Evolutionary conservation across 2,329 filamentous ascomycete species (phyloP).

Genomic region (Anthostomella pinea): DNA sequence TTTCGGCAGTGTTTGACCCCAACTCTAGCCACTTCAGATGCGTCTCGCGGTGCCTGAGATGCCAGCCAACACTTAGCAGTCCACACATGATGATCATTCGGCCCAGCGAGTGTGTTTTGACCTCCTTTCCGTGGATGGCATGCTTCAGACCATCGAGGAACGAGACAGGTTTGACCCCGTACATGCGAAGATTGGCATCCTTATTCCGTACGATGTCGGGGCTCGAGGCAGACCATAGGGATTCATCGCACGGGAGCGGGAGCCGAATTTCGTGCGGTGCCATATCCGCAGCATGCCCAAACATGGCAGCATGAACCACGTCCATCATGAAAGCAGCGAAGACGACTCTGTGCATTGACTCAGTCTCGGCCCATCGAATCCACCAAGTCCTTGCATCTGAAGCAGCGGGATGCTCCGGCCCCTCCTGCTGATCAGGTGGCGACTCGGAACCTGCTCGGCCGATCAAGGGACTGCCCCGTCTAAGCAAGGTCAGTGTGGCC

Average conservation of each 20-base stretch:
- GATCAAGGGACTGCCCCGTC: conserved; percentile 81
- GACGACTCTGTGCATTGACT: conserved; percentile 81
- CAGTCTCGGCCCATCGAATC: conserved; percentile 84
- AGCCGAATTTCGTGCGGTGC: conserved; percentile 85
- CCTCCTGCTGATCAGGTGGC: conserved; percentile 65
- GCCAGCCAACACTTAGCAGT: conserved; percentile 86
- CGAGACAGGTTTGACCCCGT: conserved; percentile 73
- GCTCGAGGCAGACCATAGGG: conserved; percentile 78
- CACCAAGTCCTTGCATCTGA: conserved; percentile 59
- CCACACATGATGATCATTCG: conserved; percentile 89
- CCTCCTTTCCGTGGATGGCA: conserved; percentile 75
- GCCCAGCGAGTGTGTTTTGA: conserved; percentile 84
- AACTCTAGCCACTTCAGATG: conserved; percentile 78
- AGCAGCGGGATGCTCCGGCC: conserved; percentile 48
- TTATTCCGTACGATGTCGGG: conserved; percentile 74
- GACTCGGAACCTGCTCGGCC: conserved; percentile 77
- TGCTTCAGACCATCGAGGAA: conserved; percentile 84
- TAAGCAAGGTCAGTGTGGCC: conserved; percentile 79
- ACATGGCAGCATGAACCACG: conserved; percentile 86
- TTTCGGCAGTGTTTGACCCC: conserved; percentile 55
- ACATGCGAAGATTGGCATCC: conserved; percentile 72
- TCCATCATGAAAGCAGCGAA: conserved; percentile 91
- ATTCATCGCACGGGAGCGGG: conserved; percentile 82
- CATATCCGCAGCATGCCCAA: conserved; percentile 87
- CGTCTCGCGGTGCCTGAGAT: conserved; percentile 82